Base-by-base conservation (phyloP, 2,329 filamentous ascomycete genomes). In the Neofusicoccum umdonicola region DNA sequence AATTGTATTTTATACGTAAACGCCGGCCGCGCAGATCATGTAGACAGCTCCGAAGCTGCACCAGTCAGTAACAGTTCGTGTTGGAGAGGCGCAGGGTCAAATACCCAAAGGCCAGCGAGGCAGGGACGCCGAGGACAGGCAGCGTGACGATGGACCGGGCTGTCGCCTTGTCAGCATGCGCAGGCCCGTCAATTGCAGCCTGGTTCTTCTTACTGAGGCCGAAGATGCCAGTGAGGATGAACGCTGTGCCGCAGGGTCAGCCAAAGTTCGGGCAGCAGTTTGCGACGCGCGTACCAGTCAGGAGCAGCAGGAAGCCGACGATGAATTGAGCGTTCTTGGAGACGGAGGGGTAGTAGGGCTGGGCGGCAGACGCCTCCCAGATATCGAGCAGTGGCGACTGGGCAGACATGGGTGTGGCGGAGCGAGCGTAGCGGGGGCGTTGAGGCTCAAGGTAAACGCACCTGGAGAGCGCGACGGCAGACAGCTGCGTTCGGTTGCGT, bases 1-100 rank as follows among this genome's bases (percentile, higher is more conserved):
- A 67, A 68, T 34, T 68, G 71, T 70, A 37, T 39, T 61, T 80
- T 87, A 99, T 78, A 99, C 92, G 88, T 99, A 98, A 76, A 99
- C 95, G 77, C 95, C 95, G 77, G 95, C 95, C 66, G 93, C 95
- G 81, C 95, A 99, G 81, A 99, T 98, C 90, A 97, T 97, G 81
- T 95, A 97, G 51, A 99, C 93, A 58, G 94, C 90, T 71, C 95
- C 95, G 78, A 97, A 91, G 58, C 94, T 97, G 74, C n/a, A 11
- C 19, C 19, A n/a, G 44, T 70, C 37, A 70, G 66, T 48, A 41
- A 54, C 47, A 27, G 62, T 65, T 56, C 57, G 45, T 54, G 5
- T 15, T 8, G n/a, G 39, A 22, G 17, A 35, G 34, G 62, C 13
- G 15, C 57, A 61, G 51, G 56, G 61, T 54, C 44, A 81, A 42